Conservation (phyloP, 2,329 filamentous ascomycete species). For the Cladosporium cucumerinum region DNA sequence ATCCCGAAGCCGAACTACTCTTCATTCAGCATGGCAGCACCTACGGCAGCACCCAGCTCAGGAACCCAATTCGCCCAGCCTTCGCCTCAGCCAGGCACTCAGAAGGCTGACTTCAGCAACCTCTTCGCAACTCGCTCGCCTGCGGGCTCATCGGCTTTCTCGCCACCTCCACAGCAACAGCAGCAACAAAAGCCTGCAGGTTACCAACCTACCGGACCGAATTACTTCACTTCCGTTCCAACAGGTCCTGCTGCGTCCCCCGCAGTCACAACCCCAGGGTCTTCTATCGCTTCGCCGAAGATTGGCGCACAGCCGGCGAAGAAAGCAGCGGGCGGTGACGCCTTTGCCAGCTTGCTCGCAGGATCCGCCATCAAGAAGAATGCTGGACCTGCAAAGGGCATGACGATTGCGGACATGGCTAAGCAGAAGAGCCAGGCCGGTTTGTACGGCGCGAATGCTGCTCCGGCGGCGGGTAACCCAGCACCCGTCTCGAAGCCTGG, state of each 20-base stretch:
- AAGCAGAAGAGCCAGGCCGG: constrained; percentile 95
- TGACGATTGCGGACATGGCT: constrained; percentile 89
- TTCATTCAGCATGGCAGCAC: constrained; percentile 47
- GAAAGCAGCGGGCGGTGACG: constrained; percentile 65
- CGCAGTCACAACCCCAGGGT: constrained; percentile 41
- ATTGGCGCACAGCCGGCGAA: constrained; percentile 39
- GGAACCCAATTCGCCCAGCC: constrained; percentile 72
- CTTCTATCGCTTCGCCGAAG: constrained; percentile 36
- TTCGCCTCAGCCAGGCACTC: constrained; percentile 77
- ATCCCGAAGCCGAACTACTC: constrained; percentile 37
- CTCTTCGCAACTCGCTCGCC: constrained; percentile 64
- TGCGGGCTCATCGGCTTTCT: constrained; percentile 31
- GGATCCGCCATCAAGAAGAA: constrained; percentile 52
- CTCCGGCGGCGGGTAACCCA: constrained; percentile 21
- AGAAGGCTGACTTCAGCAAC: constrained; percentile 70
- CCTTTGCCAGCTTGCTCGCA: constrained; percentile 82
- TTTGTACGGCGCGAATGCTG: constrained; percentile 77
- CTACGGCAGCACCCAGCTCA: constrained; percentile 37
- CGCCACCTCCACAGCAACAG: constrained; percentile 39
- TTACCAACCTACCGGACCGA: constrained; percentile 77
- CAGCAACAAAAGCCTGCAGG: constrained; percentile 55
- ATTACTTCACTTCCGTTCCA: constrained; percentile 87
- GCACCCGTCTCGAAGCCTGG: constrained; percentile 26
- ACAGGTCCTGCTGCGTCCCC: constrained; percentile 33
- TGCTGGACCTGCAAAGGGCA: constrained; percentile 59